Evolutionary conservation across 176 grass and related monocot genomes (phyloP).

Genomic region (Phragmites australis): DNA sequence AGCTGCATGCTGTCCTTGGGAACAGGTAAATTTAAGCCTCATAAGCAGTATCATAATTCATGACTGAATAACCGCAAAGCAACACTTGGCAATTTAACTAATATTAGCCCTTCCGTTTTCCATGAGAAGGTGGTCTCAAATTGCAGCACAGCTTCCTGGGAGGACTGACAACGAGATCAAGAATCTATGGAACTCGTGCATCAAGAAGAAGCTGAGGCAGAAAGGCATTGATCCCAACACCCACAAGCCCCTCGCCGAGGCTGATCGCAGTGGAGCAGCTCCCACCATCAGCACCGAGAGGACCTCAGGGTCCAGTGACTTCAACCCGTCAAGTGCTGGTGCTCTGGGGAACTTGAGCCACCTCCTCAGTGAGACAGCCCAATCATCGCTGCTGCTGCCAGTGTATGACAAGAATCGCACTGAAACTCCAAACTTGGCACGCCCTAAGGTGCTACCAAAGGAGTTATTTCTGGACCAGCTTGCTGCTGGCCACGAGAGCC

Average conservation of each 20-base stretch:
- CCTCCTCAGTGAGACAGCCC: slow-evolving; percentile 57
- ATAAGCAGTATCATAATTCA: slow-evolving; percentile 31
- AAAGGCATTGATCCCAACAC: slow-evolving; percentile 78
- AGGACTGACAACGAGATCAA: slow-evolving; percentile 85
- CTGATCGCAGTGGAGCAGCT: slow-evolving; percentile 41
- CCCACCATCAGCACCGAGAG: slow-evolving; percentile 49
- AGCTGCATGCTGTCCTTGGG: slow-evolving; percentile 71
- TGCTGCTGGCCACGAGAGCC: slow-evolving; percentile 44
- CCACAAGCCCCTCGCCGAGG: slow-evolving; percentile 62
- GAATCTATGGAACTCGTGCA: slow-evolving; percentile 74
- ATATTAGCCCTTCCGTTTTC: slow-evolving; percentile 18
- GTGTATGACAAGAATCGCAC: slow-evolving; percentile 39
- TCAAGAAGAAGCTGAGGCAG: slow-evolving; percentile 80
- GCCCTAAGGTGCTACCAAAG: slow-evolving; percentile 49
- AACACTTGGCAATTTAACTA: slow-evolving; percentile 39
- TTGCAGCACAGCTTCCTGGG: slow-evolving; percentile 70
- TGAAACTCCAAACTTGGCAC: slow-evolving; percentile 48
- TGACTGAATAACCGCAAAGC: neutral
- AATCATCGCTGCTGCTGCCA: slow-evolving; percentile 52
- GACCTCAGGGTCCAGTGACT: slow-evolving; percentile 59
- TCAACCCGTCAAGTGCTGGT: slow-evolving; percentile 48
- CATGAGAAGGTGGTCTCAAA: slow-evolving; percentile 68
- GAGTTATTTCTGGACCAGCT: slow-evolving; percentile 58
- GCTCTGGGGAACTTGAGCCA: slow-evolving; percentile 49
- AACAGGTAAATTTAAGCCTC: slow-evolving; percentile 56